Evolutionary conservation across 208 protist species (phyloP).

Genomic region (Angomonas ambiguus): DNA sequence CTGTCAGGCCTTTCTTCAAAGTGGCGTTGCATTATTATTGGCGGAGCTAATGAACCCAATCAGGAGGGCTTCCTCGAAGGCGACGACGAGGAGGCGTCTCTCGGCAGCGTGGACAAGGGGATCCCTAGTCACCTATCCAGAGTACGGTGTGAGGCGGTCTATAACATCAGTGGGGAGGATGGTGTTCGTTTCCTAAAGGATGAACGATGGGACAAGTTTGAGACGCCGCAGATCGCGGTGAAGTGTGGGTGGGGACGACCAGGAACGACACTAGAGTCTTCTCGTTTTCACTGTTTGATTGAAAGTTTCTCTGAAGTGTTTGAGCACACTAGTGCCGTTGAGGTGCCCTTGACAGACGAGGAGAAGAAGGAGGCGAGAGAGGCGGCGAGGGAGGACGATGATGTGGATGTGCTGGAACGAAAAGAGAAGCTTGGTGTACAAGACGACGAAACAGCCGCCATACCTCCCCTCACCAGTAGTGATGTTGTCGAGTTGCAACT

Average conservation of each 20-base stretch:
- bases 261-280: slow-evolving; percentile 63
- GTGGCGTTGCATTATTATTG: slow-evolving; percentile 59
- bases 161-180: slow-evolving; percentile 36
- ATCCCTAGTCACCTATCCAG: slow-evolving; percentile 44
- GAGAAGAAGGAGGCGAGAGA: slow-evolving; percentile 15
- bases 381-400: slow-evolving; percentile 11
- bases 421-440: neutral
- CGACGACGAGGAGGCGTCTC: slow-evolving; percentile 33
- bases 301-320: slow-evolving; percentile 76
- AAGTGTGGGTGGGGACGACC: slow-evolving; percentile 73
- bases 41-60: neutral
- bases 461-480: slow-evolving; percentile 3
- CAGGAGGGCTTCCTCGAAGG: neutral
- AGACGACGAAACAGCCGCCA: neutral
- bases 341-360: slow-evolving; percentile 23
- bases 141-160: slow-evolving; percentile 19
- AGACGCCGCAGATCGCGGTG: slow-evolving; percentile 78
- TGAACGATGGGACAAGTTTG: slow-evolving; percentile 52
- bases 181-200: slow-evolving; percentile 52
- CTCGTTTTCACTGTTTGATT: slow-evolving; percentile 70
- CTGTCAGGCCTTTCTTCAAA: slow-evolving; percentile 49
- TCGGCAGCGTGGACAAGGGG: slow-evolving; percentile 53
- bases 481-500: slow-evolving; percentile 81
- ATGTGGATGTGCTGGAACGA: slow-evolving; percentile 14
- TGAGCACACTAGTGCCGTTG: slow-evolving; percentile 28